Conservation (phyloP, 2,329 filamentous ascomycete genomes). For the Arthrobotrys iridis region DNA sequence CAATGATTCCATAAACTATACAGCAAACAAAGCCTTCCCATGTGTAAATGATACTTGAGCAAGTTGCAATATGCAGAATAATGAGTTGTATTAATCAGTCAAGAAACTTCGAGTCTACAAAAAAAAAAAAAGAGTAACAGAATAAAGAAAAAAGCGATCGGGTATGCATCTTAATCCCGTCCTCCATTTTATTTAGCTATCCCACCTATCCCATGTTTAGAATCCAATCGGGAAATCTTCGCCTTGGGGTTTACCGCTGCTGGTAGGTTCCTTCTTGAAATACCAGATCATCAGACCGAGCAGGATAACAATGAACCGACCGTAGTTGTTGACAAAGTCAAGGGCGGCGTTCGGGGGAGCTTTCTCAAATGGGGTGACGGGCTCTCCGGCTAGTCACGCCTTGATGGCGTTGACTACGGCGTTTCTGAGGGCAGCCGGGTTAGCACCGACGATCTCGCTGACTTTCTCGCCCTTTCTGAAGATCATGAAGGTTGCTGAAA, state of each 20-base stretch:
- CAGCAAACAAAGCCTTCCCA: not conserved
- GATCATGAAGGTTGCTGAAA: conserved; percentile 70
- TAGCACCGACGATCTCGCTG: conserved; percentile 80
- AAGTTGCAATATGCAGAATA: not conserved
- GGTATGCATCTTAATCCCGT: not conserved
- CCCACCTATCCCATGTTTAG: not conserved
- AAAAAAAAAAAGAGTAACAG: not conserved
- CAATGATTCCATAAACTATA: not conserved
- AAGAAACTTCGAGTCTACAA: not conserved
- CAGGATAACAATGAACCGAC: conserved; percentile 39
- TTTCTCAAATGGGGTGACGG: conserved; percentile 11
- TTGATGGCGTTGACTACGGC: not conserved
- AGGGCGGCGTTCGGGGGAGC: conserved; percentile 5
- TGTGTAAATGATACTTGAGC: not conserved
- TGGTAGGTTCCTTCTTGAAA: conserved; percentile 15
- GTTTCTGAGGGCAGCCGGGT: conserved; percentile 73
- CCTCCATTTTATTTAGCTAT: not conserved
- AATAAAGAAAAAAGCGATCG: not conserved
- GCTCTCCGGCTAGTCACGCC: conserved; percentile 46
- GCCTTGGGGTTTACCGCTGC: not conserved
- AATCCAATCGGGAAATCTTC: conserved; percentile 25
- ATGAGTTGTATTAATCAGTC: not conserved
- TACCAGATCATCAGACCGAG: conserved; percentile 44
- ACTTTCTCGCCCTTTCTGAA: conserved; percentile 82
- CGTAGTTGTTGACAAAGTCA: conserved; percentile 45